Evolutionary conservation across 192 early-diverging fungal genomes (phyloP).

Genomic region (Backusella mclennaniae): DNA sequence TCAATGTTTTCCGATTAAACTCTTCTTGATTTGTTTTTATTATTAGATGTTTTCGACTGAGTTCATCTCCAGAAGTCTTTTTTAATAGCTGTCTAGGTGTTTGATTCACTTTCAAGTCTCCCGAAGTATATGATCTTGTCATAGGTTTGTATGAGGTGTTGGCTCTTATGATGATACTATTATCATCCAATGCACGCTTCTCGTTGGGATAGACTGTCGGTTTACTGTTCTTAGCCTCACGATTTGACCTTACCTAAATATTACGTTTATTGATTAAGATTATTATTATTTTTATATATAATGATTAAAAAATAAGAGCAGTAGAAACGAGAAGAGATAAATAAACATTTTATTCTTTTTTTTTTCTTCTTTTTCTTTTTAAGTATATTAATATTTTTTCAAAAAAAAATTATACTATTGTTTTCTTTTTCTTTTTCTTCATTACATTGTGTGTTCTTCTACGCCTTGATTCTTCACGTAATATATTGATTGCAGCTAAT

Average conservation of each 20-base stretch:
- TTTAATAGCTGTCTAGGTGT: not conserved
- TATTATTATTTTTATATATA: not conserved
- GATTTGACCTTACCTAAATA: not conserved
- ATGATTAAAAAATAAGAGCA: not conserved
- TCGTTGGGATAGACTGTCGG: not conserved
- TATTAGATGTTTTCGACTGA: not conserved
- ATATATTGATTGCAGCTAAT: conserved; percentile 54
- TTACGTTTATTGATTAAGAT: not conserved
- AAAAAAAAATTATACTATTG: not conserved
- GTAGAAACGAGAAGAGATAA: not conserved
- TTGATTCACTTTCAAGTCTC: not conserved
- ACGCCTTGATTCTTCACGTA: conserved; percentile 28
- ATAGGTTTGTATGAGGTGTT: not conserved
- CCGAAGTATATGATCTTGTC: not conserved
- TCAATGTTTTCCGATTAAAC: not conserved
- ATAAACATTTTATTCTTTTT: not conserved
- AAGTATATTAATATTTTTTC: not conserved
- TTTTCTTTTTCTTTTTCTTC: conserved; percentile 3
- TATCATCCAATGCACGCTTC: not conserved
- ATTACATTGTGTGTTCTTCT: not conserved
- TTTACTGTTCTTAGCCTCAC: not conserved
- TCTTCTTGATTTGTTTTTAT: not conserved
- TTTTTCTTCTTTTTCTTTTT: not conserved
- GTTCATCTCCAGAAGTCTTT: not conserved
- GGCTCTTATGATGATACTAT: not conserved